Percentiles rank a stretch among this genome's conserved stretches.
phyloP scores from a whole-genome alignment of 1,139 yeast genomes.

The Yamadazyma spencermartinsiae region DNA sequence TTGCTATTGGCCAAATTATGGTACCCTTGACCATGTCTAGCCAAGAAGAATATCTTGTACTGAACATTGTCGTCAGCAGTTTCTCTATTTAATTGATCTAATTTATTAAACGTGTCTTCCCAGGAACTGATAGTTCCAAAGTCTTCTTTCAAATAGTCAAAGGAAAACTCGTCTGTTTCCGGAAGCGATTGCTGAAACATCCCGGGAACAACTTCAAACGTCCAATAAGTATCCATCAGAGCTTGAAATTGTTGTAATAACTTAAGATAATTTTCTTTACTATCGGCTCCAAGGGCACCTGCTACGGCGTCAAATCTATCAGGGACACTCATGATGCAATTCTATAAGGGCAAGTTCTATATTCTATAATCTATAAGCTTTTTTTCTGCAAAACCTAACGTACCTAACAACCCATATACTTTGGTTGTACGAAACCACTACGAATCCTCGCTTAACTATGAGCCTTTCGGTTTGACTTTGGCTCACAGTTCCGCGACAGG shows the following conservation, averaged over 20 bases:
- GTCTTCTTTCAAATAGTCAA: conserved; percentile 40
- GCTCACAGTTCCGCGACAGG: too few relatives aligned
- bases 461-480: too few relatives aligned
- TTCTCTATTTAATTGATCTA: conserved; percentile 29
- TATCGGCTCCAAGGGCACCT: conserved; percentile 12
- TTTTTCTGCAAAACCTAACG: too few relatives aligned
- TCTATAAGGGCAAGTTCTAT: too few relatives aligned
- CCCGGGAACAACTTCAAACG: conserved; percentile 37
- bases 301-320: conserved; percentile 19
- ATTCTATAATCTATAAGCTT: background rate
- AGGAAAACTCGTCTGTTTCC: conserved; percentile 37
- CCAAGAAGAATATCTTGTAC: conserved; percentile 43
- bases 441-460: too few relatives aligned
- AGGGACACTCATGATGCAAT: conserved; percentile 17
- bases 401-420: too few relatives aligned
- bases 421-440: too few relatives aligned
- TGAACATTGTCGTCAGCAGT: conserved; percentile 22
- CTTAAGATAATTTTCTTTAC: conserved; percentile 17
- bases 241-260: conserved; percentile 15
- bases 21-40: conserved; percentile 50
- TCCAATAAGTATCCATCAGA: conserved; percentile 25
- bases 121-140: conserved; percentile 39
- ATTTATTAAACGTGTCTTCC: conserved; percentile 27
- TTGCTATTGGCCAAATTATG: conserved; percentile 45
- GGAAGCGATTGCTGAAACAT: conserved; percentile 38